phyloP scores from a whole-genome alignment of 2,329 filamentous ascomycete genomes.

The Aspergillus sp. region DNA sequence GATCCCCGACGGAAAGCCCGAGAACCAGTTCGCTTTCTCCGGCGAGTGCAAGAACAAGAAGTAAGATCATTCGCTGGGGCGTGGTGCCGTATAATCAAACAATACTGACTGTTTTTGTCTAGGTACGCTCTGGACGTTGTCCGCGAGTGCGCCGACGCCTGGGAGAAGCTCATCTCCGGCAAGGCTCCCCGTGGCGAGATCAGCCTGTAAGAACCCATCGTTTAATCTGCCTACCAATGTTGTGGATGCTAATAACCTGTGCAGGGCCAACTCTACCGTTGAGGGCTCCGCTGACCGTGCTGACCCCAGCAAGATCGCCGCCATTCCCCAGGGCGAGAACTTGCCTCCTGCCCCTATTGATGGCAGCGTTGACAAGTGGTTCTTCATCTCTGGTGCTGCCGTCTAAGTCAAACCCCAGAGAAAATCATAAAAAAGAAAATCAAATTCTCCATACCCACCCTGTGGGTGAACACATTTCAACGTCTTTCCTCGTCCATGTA shows the following conservation, averaged over 20 bases:
- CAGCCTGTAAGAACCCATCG: constrained; percentile 65
- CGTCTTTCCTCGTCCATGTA: not conserved
- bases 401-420: constrained; percentile 53
- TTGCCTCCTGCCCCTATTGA: constrained; percentile 86
- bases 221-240: not conserved
- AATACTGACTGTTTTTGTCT: constrained; percentile 16
- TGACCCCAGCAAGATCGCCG: constrained; percentile 67
- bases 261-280: constrained; percentile 77
- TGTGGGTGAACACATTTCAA: constrained; percentile 9
- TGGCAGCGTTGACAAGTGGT: constrained; percentile 99
- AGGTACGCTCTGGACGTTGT: constrained; percentile 94
- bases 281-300: constrained; percentile 71
- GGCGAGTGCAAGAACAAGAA: constrained; percentile 99
- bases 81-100: not conserved
- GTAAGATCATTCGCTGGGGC: constrained; percentile 47
- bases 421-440: constrained; percentile 32
- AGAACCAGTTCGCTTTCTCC: constrained; percentile 99
- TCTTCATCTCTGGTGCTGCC: constrained; percentile 99
- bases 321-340: constrained; percentile 77
- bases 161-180: constrained; percentile 93
- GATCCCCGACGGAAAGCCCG: constrained; percentile 99
- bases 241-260: constrained; percentile 11
- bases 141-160: constrained; percentile 92
- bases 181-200: constrained; percentile 77
- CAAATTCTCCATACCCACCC: constrained; percentile 17